Conservation (phyloP, 75 land plant species). For the Picea sitchensis region DNA sequence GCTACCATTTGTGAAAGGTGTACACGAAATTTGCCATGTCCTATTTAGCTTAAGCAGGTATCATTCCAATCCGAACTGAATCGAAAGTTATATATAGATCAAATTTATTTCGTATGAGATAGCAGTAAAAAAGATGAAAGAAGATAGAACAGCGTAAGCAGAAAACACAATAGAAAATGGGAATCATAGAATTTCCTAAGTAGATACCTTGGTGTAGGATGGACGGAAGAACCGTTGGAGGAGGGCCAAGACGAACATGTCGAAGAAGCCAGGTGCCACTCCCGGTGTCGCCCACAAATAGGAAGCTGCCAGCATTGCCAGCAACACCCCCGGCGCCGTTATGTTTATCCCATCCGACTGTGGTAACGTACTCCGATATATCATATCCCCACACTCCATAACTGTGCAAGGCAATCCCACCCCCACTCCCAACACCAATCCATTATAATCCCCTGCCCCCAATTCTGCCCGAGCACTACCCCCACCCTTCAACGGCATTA, state of each 20-base stretch:
- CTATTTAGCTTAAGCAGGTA: too few species aligned
- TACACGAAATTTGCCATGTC: too few species aligned
- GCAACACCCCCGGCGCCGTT: constrained; percentile 71
- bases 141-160: too few species aligned
- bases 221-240: constrained; percentile 79
- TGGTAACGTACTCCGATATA: constrained; percentile 94
- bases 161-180: too few species aligned
- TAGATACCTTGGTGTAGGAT: constrained; percentile 64
- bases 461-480: too few species aligned
- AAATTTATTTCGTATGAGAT: too few species aligned
- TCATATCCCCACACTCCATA: constrained; percentile 98
- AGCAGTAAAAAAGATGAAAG: too few species aligned
- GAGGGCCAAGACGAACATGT: constrained; percentile 96
- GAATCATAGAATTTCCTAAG: too few species aligned
- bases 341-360: constrained; percentile 52
- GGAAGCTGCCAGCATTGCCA: constrained; percentile 62
- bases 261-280: constrained; percentile 98
- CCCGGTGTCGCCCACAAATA: constrained; percentile 99
- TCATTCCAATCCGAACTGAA: too few species aligned
- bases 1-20: too few species aligned
- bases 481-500: too few species aligned
- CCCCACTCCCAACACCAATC: constrained; percentile 82
- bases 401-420: constrained; percentile 98
- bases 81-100: too few species aligned
- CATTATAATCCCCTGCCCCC: not conserved